Conservation (phyloP, 331 rosid genomes). For the Cydonia oblonga region DNA sequence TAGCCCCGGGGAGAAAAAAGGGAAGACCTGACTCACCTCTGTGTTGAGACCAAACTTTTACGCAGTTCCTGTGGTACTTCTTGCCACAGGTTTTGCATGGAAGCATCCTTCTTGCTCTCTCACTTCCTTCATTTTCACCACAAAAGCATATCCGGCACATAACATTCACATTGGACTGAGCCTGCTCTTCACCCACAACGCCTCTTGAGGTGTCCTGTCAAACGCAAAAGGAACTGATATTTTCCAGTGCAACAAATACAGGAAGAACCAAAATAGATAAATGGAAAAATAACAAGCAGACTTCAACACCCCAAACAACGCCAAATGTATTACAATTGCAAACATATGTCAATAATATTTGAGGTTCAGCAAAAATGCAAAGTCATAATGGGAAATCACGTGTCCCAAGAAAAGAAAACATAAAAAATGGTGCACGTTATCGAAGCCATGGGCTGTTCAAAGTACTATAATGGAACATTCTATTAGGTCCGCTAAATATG, state of each 20-base stretch:
- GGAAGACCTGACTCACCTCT: conserved; percentile 46
- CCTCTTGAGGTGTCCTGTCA: conserved; percentile 55
- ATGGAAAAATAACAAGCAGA: background rate
- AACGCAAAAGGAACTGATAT: background rate
- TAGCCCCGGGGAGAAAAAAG: background rate
- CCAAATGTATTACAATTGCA: background rate
- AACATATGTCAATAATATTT: too few relatives aligned
- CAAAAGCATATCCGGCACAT: conserved; percentile 90
- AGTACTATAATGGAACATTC: background rate
- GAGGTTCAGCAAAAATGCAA: background rate
- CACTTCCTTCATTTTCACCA: conserved; percentile 81
- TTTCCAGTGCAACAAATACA: background rate
- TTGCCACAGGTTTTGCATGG: conserved; percentile 90
- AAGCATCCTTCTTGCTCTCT: conserved; percentile 81
- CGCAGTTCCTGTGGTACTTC: conserved; percentile 89
- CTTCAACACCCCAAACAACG: background rate
- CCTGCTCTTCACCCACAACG: conserved; percentile 55
- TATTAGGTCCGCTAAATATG: too few relatives aligned
- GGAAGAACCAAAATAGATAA: background rate
- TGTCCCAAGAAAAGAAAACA: background rate
- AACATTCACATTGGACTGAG: conserved; percentile 56
- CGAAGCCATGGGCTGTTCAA: background rate
- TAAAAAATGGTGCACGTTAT: background rate
- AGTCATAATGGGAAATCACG: background rate
- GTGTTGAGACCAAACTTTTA: conserved; percentile 87